Percentiles rank a stretch among this genome's conserved stretches.
Evolutionary conservation across 2,329 filamentous ascomycete genomes (phyloP).

Genomic region (Juglanconis sp.): DNA sequence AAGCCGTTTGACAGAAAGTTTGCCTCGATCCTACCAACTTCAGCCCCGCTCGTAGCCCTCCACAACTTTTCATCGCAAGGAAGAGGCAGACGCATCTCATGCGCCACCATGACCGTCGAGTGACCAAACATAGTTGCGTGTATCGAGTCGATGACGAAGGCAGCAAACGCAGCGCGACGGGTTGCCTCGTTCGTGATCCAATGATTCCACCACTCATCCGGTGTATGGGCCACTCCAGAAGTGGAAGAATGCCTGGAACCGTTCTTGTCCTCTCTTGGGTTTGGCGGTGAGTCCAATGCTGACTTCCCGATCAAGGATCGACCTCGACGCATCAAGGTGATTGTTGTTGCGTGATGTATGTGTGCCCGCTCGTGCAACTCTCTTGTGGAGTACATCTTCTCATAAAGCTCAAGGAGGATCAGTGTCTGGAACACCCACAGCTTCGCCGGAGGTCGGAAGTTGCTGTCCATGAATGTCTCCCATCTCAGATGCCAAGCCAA

Average conservation of each 20-base stretch:
- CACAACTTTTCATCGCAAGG: conserved; percentile 92
- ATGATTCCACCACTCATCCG: conserved; percentile 90
- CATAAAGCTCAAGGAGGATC: conserved; percentile 84
- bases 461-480: conserved; percentile 89
- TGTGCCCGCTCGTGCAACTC: conserved; percentile 91
- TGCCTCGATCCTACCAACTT: conserved; percentile 80
- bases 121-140: conserved; percentile 98
- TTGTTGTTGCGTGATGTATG: conserved; percentile 92
- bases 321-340: conserved; percentile 91
- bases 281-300: conserved; percentile 78
- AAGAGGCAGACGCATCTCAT: conserved; percentile 86
- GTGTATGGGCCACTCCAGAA: conserved; percentile 61
- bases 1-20: conserved; percentile 77
- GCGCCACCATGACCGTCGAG: conserved; percentile 93
- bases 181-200: conserved; percentile 96
- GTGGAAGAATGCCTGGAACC: conserved; percentile 60
- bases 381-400: conserved; percentile 96
- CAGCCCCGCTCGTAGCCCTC: conserved; percentile 82
- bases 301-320: conserved; percentile 86
- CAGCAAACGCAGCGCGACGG: conserved; percentile 82
- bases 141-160: conserved; percentile 91
- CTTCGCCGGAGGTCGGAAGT: conserved; percentile 88
- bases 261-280: conserved; percentile 59
- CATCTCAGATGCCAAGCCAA: conserved; percentile 90
- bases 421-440: conserved; percentile 94